Conservation (phyloP, 768 basidiomycete species). For the Kwoniella europaea region DNA sequence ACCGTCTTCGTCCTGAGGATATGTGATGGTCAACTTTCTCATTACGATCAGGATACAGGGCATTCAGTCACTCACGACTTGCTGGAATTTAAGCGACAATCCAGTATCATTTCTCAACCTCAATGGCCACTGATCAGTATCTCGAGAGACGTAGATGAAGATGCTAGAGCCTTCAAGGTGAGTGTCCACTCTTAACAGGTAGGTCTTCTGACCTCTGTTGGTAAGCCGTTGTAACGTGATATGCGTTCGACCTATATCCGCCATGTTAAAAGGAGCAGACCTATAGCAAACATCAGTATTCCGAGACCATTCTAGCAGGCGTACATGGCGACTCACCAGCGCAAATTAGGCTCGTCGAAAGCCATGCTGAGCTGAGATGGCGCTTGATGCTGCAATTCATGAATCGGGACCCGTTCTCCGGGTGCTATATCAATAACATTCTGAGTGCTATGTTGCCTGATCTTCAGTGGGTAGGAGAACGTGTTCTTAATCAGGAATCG, state of each 20-base stretch:
- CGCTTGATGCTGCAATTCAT: constrained; percentile 67
- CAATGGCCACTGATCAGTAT: constrained; percentile 83
- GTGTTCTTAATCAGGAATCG: constrained; percentile 89
- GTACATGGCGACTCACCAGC: constrained; percentile 37
- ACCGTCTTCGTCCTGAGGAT: constrained; percentile 35
- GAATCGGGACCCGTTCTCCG: constrained; percentile 72
- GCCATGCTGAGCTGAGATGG: constrained; percentile 80
- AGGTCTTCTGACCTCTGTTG: constrained; percentile 57
- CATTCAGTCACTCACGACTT: constrained; percentile 65
- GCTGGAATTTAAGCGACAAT: constrained; percentile 69
- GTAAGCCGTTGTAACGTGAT: constrained; percentile 36
- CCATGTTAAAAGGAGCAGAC: constrained; percentile 89
- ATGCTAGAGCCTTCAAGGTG: constrained; percentile 85
- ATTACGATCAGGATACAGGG: background rate
- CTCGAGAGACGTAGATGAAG: constrained; percentile 74
- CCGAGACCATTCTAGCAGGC: no score
- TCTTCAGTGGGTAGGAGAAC: constrained; percentile 69
- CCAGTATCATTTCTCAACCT: constrained; percentile 87
- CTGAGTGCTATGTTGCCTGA: constrained; percentile 79
- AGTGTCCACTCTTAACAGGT: constrained; percentile 75
- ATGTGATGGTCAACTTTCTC: background rate
- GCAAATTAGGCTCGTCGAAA: constrained; percentile 77
- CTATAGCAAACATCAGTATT: constrained; percentile 59
- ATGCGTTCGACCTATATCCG: constrained; percentile 76
- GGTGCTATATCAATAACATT: constrained; percentile 69